A percentile compares a stretch with the other conserved stretches of the same genome.
Evolutionary conservation across 75 land plant species (phyloP).

Genomic region (Selaginella moellendorffii): DNA sequence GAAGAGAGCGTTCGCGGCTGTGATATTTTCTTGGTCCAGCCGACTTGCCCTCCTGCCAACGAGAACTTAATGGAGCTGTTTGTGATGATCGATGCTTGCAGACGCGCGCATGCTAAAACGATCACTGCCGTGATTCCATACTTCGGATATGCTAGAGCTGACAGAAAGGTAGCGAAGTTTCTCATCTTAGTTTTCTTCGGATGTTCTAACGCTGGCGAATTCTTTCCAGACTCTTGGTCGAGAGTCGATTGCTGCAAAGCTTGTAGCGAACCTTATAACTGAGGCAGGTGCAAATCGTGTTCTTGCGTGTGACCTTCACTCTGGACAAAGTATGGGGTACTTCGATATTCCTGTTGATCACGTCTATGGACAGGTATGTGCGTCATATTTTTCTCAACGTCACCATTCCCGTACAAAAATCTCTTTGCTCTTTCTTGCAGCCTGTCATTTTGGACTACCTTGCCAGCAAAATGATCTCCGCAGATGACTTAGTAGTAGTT

Average conservation of each 20-base stretch:
- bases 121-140: slow-evolving; percentile 95
- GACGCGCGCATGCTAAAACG: slow-evolving; percentile 84
- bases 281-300: slow-evolving; percentile 67
- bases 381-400: no score
- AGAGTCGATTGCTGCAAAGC: slow-evolving; percentile 94
- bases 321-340: slow-evolving; percentile 95
- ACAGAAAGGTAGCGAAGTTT: slow-evolving; percentile 97
- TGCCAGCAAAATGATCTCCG: slow-evolving; percentile 75
- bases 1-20: slow-evolving; percentile 98
- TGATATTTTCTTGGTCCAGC: slow-evolving; percentile 88
- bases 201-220: no score
- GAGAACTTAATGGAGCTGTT: slow-evolving; percentile 93
- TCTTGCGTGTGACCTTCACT: slow-evolving; percentile 89
- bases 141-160: slow-evolving; percentile 98
- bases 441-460: slow-evolving; percentile 92
- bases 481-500: slow-evolving; percentile 79
- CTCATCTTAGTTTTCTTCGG: no score
- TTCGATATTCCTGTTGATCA: slow-evolving; percentile 97
- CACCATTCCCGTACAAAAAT: no score
- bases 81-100: slow-evolving; percentile 94
- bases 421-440: slow-evolving; percentile 20
- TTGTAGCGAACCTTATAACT: slow-evolving; percentile 86
- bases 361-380: slow-evolving; percentile 77
- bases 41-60: slow-evolving; percentile 91
- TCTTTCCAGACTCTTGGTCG: slow-evolving; percentile 74